These are phyloP conservation scores for Xanthoconium separans DNA, from an alignment of 1,284 basidiomycete genomes.

Conservation along the genomic window DNA sequence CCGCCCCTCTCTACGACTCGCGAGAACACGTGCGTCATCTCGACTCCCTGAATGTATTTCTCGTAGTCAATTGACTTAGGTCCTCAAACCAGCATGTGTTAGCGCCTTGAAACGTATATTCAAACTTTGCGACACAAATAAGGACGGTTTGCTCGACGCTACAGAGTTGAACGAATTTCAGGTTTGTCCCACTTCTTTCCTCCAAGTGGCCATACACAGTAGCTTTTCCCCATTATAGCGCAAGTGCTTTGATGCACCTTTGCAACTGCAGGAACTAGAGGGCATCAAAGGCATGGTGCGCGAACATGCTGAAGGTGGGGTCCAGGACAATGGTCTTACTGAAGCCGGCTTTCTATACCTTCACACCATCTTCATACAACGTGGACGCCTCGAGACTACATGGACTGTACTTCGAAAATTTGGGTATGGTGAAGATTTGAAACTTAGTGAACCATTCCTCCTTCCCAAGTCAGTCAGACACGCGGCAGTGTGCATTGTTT, in stretches of 20 bases:
- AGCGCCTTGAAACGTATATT: conserved; percentile 92
- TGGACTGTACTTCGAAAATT: conserved; percentile 97
- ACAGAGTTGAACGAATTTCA: conserved; percentile 97
- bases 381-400: conserved; percentile 94
- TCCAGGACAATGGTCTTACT: conserved; percentile 79
- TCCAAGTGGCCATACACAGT: background rate
- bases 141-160: conserved; percentile 90
- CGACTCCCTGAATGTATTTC: conserved; percentile 6
- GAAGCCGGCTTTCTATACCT: conserved; percentile 94
- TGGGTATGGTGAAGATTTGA: conserved; percentile 94
- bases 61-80: conserved; percentile 42
- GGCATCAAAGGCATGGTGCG: conserved; percentile 87
- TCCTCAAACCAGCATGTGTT: conserved; percentile 91
- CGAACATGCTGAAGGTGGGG: conserved; percentile 67
- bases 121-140: conserved; percentile 92
- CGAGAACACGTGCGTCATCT: conserved; percentile 73
- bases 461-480: conserved; percentile 67
- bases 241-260: conserved; percentile 92
- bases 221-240: conserved; percentile 45
- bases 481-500: conserved; percentile 1
- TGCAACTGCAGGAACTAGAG: conserved; percentile 91
- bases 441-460: conserved; percentile 85
- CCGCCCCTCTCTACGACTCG: conserved; percentile 96
- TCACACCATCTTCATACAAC: conserved; percentile 96
- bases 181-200: conserved; percentile 42